A percentile compares a stretch with the other conserved stretches of the same genome.
Conservation (phyloP, 2,329 filamentous ascomycete genomes). For the Hypoxylon sp. region DNA sequence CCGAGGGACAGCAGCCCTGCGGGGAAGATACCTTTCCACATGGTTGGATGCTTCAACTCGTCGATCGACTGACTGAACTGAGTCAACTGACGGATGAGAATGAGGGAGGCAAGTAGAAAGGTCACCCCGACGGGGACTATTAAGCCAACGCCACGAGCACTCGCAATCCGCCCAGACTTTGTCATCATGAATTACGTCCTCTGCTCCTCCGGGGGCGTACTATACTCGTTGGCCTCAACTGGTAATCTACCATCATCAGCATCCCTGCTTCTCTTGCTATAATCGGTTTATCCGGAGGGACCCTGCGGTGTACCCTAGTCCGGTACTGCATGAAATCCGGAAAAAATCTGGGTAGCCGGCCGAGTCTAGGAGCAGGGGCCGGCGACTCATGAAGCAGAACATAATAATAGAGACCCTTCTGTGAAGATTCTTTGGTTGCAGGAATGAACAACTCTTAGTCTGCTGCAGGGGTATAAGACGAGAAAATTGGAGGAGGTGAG, state of each 20-base stretch:
- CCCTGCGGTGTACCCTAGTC: slow-evolving; percentile 36
- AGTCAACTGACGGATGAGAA: slow-evolving; percentile 42
- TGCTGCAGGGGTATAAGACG: slow-evolving; percentile 38
- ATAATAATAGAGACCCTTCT: slow-evolving; percentile 24
- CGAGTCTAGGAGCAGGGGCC: slow-evolving; percentile 28
- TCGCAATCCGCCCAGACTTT: slow-evolving; percentile 32
- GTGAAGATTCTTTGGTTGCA: slow-evolving; percentile 31
- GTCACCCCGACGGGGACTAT: slow-evolving; percentile 35
- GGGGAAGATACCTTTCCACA: slow-evolving; percentile 51
- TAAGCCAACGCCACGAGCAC: slow-evolving; percentile 39
- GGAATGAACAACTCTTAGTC: slow-evolving; percentile 37
- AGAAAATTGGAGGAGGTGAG: slow-evolving; percentile 37
- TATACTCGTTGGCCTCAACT: slow-evolving; percentile 30
- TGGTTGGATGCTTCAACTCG: slow-evolving; percentile 43
- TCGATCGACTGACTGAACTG: slow-evolving; percentile 39
- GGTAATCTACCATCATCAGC: slow-evolving; percentile 33
- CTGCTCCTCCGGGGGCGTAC: slow-evolving; percentile 27
- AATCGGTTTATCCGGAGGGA: slow-evolving; percentile 46
- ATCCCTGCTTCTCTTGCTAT: slow-evolving; percentile 29
- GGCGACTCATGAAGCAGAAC: slow-evolving; percentile 7
- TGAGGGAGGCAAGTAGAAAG: slow-evolving; percentile 40
- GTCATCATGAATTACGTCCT: slow-evolving; percentile 34
- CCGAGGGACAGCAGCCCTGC: slow-evolving; percentile 49
- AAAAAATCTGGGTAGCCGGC: slow-evolving; percentile 40
- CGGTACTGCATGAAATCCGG: slow-evolving; percentile 45